Base-by-base conservation (phyloP, 1,139 yeast species). In the Saccharomycopsis hybrid region DNA sequence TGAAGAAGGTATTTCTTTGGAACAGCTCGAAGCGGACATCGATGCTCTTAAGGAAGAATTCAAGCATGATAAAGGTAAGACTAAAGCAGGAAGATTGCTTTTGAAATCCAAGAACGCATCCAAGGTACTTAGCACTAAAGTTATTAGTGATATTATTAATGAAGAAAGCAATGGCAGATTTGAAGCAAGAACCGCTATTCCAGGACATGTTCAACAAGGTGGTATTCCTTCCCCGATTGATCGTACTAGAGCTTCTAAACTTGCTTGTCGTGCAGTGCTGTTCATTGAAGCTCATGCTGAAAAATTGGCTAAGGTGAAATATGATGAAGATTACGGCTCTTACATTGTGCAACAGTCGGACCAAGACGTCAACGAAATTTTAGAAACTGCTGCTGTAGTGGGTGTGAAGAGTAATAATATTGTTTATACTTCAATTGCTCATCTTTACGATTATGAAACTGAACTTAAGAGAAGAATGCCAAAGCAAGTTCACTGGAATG, bases 181-280 rank as follows among this genome's bases (percentile, higher is more conserved):
- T 59, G 92, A 84, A 60, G 80, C 87, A 36, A 77, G 84, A 62
- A 78, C 89, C 4, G 92, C 92, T 2, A 72, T 82, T 54, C 92
- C 92, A 41, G 92, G 94, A 31, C 92, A 85, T 61, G 89, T 84
- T 43, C 92, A 85, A 68, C 92, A 85, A 65, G 94, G 94, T 60
- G 81, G 78, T 51, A 71, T 80, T n/a, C 92, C 94, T 52, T 77
- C 87, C 2, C 80, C 89, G 47, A 81, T 82, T 71, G 94, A 85
- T 62, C 73, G 94, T 66, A 80, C 85, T 7, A 72, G 74, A 60
- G 89, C 88, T 2, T 77, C 81, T 2, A 77, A 85, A 63, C 78
- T 82, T 56, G 83, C 89, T 0, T 76, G 83, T 51, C 80, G 77
- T 61, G 82, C 89, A 29, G 78, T 84, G 52, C 80, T 80, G 56